Percentiles rank a stretch among this genome's conserved stretches.
Evolutionary conservation across 1,284 basidiomycete genomes (phyloP).

Genomic region (Cutaneotrichosporon sp.): DNA sequence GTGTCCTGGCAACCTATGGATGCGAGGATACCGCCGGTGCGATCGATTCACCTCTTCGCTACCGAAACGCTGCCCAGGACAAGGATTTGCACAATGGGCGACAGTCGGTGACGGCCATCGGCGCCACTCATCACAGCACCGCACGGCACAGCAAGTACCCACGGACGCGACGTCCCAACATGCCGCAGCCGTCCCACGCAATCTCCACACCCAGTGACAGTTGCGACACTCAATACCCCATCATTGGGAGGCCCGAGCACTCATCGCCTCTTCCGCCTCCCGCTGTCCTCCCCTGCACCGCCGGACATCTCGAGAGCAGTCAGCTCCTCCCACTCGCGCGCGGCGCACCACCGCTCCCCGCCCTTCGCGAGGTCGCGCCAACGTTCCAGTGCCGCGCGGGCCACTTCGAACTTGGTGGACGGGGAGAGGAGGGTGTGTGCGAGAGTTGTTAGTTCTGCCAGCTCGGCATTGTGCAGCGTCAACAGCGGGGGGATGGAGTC

Average conservation of each 20-base stretch:
- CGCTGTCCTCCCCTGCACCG: slow-evolving; percentile 1
- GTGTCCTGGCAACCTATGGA: no score
- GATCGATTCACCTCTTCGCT: no score
- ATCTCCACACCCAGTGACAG: no score
- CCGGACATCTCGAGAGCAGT: slow-evolving; percentile 32
- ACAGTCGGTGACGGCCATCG: no score
- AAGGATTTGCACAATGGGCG: no score
- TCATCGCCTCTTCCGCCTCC: not conserved
- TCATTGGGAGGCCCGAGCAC: not conserved
- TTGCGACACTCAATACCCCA: not conserved
- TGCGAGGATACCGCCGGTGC: no score
- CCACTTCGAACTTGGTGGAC: slow-evolving; percentile 35
- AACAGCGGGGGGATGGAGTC: slow-evolving; percentile 35
- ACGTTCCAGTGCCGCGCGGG: slow-evolving; percentile 34
- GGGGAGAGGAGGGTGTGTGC: slow-evolving; percentile 20
- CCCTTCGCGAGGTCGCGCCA: slow-evolving; percentile 36
- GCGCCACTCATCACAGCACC: no score
- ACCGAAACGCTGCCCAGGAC: no score
- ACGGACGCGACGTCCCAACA: no score
- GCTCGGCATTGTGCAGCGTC: slow-evolving; percentile 30
- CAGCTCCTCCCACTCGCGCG: slow-evolving; percentile 43
- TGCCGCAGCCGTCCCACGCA: no score
- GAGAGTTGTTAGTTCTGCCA: slow-evolving; percentile 23
- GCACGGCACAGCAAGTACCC: no score
- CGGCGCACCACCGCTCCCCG: slow-evolving; percentile 33